A percentile compares a stretch with the other conserved stretches of the same genome.
These are phyloP conservation scores for Mycothermus thermophilus DNA, from an alignment of 495 filamentous ascomycete species.

Conservation along the genomic window DNA sequence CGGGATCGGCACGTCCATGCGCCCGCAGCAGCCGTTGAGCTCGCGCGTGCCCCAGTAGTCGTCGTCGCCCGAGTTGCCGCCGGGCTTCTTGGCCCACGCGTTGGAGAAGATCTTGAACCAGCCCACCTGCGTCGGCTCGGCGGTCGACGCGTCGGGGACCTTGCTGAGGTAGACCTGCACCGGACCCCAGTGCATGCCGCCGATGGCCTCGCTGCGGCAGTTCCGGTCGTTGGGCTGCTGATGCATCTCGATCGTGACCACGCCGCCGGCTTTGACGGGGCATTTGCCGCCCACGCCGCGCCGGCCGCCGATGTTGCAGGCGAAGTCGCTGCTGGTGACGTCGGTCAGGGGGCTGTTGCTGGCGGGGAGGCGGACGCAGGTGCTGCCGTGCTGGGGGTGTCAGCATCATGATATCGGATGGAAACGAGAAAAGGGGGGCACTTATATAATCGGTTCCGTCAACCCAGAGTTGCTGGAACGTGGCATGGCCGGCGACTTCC, in stretches of 20 bases:
- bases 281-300: constrained; percentile 28
- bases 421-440: constrained; percentile 9
- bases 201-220: constrained; percentile 34
- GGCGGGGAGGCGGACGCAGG: constrained; percentile 25
- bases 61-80: constrained; percentile 24
- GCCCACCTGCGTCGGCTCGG: constrained; percentile 19
- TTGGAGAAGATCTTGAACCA: constrained; percentile 43
- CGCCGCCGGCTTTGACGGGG: constrained; percentile 30
- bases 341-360: constrained; percentile 36
- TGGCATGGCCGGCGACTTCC: constrained; percentile 30
- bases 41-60: constrained; percentile 40
- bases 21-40: constrained; percentile 37
- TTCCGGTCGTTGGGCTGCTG: constrained; percentile 31
- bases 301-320: constrained; percentile 29
- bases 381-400: constrained; percentile 19
- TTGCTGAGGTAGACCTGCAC: constrained; percentile 42
- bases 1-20: constrained; percentile 36
- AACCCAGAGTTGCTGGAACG: constrained; percentile 40
- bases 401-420: background rate
- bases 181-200: constrained; percentile 32
- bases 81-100: constrained; percentile 27
- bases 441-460: constrained; percentile 37
- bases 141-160: constrained; percentile 35
- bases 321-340: constrained; percentile 26
- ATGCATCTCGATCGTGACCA: constrained; percentile 40